Evolutionary conservation across 805 yeast genomes (phyloP), one percentile per base, ranked within the genome.

Genomic region (Wickerhamiella azymoides): DNA sequence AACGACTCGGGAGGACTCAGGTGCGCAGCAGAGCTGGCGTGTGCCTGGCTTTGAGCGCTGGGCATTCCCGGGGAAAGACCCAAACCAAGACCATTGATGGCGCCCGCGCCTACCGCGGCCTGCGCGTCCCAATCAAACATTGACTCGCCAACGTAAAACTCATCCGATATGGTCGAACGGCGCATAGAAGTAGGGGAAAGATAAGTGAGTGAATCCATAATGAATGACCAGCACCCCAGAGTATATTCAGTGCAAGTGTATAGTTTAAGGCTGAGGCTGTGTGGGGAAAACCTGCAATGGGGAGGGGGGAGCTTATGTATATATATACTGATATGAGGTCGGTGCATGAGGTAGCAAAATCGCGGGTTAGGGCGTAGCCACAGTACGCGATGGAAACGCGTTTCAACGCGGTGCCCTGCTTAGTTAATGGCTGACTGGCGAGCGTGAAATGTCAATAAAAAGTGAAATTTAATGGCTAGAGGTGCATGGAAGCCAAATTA

Each of bases 41-140:
- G n/a, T n/a, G n/a, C n/a, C n/a, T n/a, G n/a, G n/a, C n/a, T n/a
- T n/a, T n/a, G n/a, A n/a, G n/a, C n/a, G n/a, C n/a, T n/a, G n/a
- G n/a, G n/a, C n/a, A n/a, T n/a, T n/a, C 24, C 24, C 6, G 24
- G 24, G 24, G 24, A 4, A 21, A 21, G 24, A 7, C 24, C 24
- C 24, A 21, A 21, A 21, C 24, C 24, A 21, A 21, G 24, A 21
- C 24, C 24, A 21, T 21, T 5, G 24, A 14, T 16, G n/a, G 44
- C 24, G 36, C 27, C 26, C n/a, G 43, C 16, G 19, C 19, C 17
- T n/a, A n/a, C n/a, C 17, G 41, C 33, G 35, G 27, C 35, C 10
- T 32, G 42, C 27, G 28, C 36, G n/a, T 43, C 41, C 46, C 46
- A 42, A 21, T 42, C 45, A 26, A 42, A 36, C 39, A 42, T 30